These are phyloP conservation scores for Pisolithus albus DNA, from an alignment of 768 basidiomycete genomes.

Conservation along the genomic window DNA sequence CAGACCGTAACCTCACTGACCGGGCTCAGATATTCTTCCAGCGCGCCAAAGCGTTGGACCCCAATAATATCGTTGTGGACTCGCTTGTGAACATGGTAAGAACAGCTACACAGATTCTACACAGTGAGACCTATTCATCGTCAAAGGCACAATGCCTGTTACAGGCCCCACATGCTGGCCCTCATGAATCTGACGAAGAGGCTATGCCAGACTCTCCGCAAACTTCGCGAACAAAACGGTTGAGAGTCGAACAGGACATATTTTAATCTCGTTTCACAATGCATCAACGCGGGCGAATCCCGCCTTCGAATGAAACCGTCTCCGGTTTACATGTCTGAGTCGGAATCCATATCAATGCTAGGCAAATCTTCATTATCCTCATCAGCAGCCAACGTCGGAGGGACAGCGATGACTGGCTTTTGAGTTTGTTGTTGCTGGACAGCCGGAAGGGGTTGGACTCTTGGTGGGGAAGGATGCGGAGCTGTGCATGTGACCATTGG, in stretches of 20 bases:
- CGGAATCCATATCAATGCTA: conserved; percentile 68
- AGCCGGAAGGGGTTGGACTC: not conserved
- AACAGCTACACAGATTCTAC: not conserved
- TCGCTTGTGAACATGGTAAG: conserved; percentile 50
- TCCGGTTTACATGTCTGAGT: conserved; percentile 66
- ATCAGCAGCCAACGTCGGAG: conserved; percentile 16
- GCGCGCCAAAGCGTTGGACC: conserved; percentile 54
- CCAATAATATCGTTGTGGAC: conserved; percentile 45
- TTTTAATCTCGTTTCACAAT: not conserved
- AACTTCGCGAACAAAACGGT: not conserved
- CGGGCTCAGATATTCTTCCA: conserved; percentile 56
- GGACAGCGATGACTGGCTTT: not conserved
- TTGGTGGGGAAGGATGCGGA: not conserved
- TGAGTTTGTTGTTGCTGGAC: conserved; percentile 2
- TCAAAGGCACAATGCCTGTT: conserved; percentile 18
- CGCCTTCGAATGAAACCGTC: not conserved
- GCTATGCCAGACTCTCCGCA: not conserved
- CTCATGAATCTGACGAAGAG: conserved; percentile 33
- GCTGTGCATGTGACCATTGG: not conserved
- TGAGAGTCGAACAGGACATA: not conserved
- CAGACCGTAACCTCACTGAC: conserved; percentile 39
- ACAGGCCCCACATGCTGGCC: conserved; percentile 10
- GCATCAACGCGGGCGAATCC: not conserved
- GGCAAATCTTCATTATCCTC: conserved; percentile 74
- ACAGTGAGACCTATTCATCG: not conserved